A percentile compares a stretch with the other conserved stretches of the same genome.
These are phyloP conservation scores for Penicillium sp. DNA, from an alignment of 2,329 filamentous ascomycete genomes.

Conservation along the genomic window DNA sequence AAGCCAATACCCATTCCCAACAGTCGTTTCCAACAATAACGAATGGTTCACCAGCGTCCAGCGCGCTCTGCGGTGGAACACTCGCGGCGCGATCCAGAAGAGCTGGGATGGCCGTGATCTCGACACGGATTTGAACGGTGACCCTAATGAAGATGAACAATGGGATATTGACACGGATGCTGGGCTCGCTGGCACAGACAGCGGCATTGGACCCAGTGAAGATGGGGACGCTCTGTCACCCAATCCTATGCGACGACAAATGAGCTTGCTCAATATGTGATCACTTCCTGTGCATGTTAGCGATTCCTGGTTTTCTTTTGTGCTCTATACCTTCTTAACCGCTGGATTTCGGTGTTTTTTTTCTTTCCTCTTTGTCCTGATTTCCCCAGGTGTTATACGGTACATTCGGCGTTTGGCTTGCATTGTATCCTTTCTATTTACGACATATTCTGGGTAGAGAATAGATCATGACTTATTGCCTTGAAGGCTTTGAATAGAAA, in stretches of 20 bases:
- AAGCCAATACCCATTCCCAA: conserved; percentile 95
- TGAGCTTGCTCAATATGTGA: conserved; percentile 68
- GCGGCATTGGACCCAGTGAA: conserved; percentile 60
- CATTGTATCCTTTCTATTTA: conserved; percentile 2
- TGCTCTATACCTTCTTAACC: conserved; percentile 10
- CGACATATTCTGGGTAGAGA: background rate
- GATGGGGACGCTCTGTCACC: conserved; percentile 59
- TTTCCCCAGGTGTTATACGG: background rate
- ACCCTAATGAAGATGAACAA: conserved; percentile 58
- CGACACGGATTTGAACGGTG: conserved; percentile 37
- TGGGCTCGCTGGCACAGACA: conserved; percentile 43
- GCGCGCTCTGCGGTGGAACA: conserved; percentile 92
- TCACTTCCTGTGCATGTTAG: conserved; percentile 7
- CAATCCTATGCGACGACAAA: conserved; percentile 68
- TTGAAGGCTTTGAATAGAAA: background rate
- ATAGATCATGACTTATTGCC: conserved; percentile 5
- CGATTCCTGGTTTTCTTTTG: conserved; percentile 6
- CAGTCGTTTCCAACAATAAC: conserved; percentile 80
- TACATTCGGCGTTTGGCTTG: conserved; percentile 3
- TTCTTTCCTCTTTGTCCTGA: background rate
- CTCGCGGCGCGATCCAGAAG: conserved; percentile 86
- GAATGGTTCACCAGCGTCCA: conserved; percentile 98
- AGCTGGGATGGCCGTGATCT: conserved; percentile 61
- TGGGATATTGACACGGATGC: conserved; percentile 94
- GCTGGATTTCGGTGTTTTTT: background rate